Evolutionary conservation across 306 rosid genomes (phyloP), one percentile per base, ranked within the genome.

Genomic region (Argentina anserina): DNA sequence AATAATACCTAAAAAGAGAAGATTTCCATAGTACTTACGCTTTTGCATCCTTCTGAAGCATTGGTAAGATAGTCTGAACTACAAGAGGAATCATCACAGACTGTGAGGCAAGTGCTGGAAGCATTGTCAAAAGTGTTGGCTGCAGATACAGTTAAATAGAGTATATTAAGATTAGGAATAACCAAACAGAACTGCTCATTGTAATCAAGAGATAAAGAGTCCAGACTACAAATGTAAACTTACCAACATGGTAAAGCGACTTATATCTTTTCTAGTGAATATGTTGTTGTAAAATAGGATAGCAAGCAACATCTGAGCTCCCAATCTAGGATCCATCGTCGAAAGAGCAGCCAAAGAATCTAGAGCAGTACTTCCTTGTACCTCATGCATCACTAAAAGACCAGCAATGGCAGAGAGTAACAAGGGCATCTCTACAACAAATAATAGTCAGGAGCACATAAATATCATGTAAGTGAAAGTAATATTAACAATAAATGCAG

Each of bases 51-150:
- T 82, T 86, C 70, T 84, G 87, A 73, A 94, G 95, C 96, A 94
- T 91, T 13, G 92, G 98, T 88, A 91, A 74, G 76, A 91, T 84
- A 66, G 95, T 90, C 85, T 94, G 95, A 72, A 91, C 88, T 37
- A 94, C 77, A 40, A 94, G 90, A 45, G 98, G 97, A 86, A 83
- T 74, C 95, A 91, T 91, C 74, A 90, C 86, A 72, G 92, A 82
- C 72, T 94, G 96, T 37, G 98, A 89, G 76, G 94, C 97, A 82
- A 91, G 89, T 76, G 90, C 80, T 28, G 97, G 98, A 76, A 94
- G 90, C 86, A 88, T 71, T 80, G 86, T 92, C 74, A 94, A 83
- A 72, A 88, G 59, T 80, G 85, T 89, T 69, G 90, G 85, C 98
- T 94, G 90, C 84, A 88, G 70, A 9, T 84, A 50, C 42, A 83